phyloP scores from a whole-genome alignment of 768 basidiomycete species.

The Lepiota venenata region DNA sequence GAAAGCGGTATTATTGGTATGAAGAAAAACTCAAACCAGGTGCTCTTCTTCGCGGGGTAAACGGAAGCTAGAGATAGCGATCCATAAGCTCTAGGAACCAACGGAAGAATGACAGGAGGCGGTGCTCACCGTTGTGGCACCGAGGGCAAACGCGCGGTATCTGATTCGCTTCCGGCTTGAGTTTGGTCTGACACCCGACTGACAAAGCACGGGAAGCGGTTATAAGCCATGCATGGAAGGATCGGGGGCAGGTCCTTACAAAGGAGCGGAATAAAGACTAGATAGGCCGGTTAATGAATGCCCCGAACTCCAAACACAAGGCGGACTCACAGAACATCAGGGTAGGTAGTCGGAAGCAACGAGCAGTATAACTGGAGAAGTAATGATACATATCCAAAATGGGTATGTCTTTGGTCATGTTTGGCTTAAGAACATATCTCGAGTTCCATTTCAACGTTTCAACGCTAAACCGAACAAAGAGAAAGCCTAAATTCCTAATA shows the following conservation, averaged over 20 bases:
- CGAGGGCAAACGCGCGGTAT: slow-evolving; percentile 60
- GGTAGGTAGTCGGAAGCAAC: neutral
- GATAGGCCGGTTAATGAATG: slow-evolving; percentile 19
- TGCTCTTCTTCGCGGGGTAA: slow-evolving; percentile 57
- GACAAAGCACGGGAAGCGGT: slow-evolving; percentile 3
- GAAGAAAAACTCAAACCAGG: slow-evolving; percentile 77
- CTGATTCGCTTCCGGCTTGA: slow-evolving; percentile 53
- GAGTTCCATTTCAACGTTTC: neutral
- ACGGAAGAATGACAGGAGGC: neutral
- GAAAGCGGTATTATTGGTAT: slow-evolving; percentile 67
- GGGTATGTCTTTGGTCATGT: slow-evolving; percentile 12
- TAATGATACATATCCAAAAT: neutral
- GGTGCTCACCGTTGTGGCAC: slow-evolving; percentile 65
- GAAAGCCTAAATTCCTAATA: neutral
- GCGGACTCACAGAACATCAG: slow-evolving; percentile 12
- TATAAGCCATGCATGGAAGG: slow-evolving; percentile 1
- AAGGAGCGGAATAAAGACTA: slow-evolving; percentile 53
- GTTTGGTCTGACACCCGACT: slow-evolving; percentile 67
- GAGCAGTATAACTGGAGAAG: neutral
- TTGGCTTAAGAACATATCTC: neutral
- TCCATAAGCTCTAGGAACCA: slow-evolving; percentile 1
- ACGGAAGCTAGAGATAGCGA: slow-evolving; percentile 44
- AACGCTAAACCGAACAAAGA: slow-evolving; percentile 4
- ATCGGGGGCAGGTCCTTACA: slow-evolving; percentile 29
- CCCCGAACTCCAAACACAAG: slow-evolving; percentile 8